Base-by-base conservation (phyloP, 768 basidiomycete species). In the Amanita jacksonii region DNA sequence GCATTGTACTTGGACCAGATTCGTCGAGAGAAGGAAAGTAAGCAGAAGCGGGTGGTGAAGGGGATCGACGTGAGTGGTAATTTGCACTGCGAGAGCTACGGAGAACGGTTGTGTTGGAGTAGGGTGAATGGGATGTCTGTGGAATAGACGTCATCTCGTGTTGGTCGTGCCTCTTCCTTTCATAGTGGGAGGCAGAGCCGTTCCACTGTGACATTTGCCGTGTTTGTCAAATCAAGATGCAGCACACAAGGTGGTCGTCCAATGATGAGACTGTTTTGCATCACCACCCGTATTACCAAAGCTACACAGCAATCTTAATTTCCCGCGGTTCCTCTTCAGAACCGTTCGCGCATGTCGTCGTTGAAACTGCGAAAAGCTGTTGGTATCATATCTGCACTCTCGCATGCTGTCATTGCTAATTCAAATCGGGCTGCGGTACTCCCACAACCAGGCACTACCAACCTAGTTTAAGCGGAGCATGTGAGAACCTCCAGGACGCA, bases 31-130 rank as follows among this genome's bases (percentile, higher is more conserved):
- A 59, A 0, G 81, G 72, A 54, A 89, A 90, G 60, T 89, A 89
- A 0, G 84, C 72, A 2, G 86, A 87, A 0, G 87, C 87, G 0
- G 87, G 87, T 2, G 85, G 87, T 5, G 84, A 85, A 1, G 69
- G 68, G 36, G 62, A 64, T 10, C 70, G 62, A 9, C 56, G 56
- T 54, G 36, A 62, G 62, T 19, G 63, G 63, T 45, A 13, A 64
- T 9, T 19, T 23, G 28, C 19, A 19, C 16, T 6, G 2, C 31
- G 41, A 6, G 27, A 9, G 6, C 20, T 37, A 15, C 36, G 44
- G 15, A 38, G 32, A 27, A 33, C 28, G 9, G 35, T 24, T 5
- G 36, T 16, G 13, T 67, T 63, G 28, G 72, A 65, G 3, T 68
- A 57, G 4, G 63, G 58, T 33, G 56, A 49, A 16, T 59, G 53